Evolutionary conservation across 768 basidiomycete genomes (phyloP).

Genomic region (Pisolithus orientalis): DNA sequence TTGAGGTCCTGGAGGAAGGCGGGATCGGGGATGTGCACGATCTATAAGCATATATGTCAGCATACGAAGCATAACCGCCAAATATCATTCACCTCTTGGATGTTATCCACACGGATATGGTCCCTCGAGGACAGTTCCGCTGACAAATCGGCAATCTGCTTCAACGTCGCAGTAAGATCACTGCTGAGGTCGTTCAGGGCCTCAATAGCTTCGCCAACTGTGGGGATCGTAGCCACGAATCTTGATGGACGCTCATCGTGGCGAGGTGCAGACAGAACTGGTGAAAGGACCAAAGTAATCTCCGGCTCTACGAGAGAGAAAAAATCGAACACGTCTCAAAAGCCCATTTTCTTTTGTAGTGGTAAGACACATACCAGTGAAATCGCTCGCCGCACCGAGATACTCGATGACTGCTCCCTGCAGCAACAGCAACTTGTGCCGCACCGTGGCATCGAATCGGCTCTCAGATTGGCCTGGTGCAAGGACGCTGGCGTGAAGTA

Average conservation of each 20-base stretch:
- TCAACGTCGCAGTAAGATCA: slow-evolving; percentile 54
- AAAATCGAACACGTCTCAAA: neutral
- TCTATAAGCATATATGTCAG: slow-evolving; percentile 24
- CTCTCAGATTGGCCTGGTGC: slow-evolving; percentile 51
- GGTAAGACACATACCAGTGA: slow-evolving; percentile 42
- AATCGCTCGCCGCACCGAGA: slow-evolving; percentile 65
- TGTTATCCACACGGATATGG: slow-evolving; percentile 63
- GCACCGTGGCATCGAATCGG: slow-evolving; percentile 55
- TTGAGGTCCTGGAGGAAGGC: slow-evolving; percentile 62
- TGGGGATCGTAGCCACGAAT: slow-evolving; percentile 69
- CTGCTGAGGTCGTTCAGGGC: slow-evolving; percentile 56
- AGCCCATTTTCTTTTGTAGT: no score
- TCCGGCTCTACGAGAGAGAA: slow-evolving; percentile 54
- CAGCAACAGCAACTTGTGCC: slow-evolving; percentile 49
- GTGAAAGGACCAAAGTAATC: slow-evolving; percentile 65
- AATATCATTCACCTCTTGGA: slow-evolving; percentile 51
- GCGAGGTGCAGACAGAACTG: slow-evolving; percentile 51
- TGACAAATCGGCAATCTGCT: slow-evolving; percentile 60
- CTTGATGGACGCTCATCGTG: slow-evolving; percentile 53
- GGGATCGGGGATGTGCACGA: slow-evolving; percentile 45
- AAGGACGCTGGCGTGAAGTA: slow-evolving; percentile 43
- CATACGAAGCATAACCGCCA: neutral
- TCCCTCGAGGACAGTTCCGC: slow-evolving; percentile 69
- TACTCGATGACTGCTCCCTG: slow-evolving; percentile 61
- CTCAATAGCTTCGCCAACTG: slow-evolving; percentile 66